These are phyloP conservation scores for Pochonia chlamydosporia DNA, from an alignment of 2,329 filamentous ascomycete species.

Conservation along the genomic window DNA sequence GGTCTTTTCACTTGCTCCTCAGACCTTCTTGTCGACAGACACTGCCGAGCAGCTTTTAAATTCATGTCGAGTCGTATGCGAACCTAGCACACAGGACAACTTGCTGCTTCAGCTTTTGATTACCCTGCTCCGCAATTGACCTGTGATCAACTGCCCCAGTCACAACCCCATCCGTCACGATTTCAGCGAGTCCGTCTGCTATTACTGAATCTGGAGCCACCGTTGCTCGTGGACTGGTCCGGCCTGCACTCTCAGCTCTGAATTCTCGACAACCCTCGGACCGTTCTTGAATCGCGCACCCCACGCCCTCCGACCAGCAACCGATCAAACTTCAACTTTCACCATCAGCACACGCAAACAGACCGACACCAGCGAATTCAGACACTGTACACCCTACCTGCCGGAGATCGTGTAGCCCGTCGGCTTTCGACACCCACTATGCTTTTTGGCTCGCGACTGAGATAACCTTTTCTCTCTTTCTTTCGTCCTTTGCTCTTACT, in stretches of 20 bases:
- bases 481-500: constrained; percentile 18
- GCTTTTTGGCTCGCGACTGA: constrained; percentile 15
- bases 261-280: not conserved
- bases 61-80: too few relatives aligned
- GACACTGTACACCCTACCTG: not conserved
- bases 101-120: constrained; percentile 1
- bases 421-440: constrained; percentile 15
- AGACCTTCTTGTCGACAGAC: not conserved
- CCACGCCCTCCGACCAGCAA: constrained; percentile 1
- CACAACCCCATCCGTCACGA: constrained; percentile 3
- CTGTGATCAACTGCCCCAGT: constrained; percentile 1
- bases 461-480: constrained; percentile 17
- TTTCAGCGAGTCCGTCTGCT: not conserved
- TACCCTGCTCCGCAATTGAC: constrained; percentile 6
- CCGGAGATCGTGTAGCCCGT: not conserved
- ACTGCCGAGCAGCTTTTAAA: not conserved
- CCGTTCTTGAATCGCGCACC: constrained; percentile 6
- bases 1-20: not conserved
- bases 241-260: not conserved
- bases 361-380: not conserved
- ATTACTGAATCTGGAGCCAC: not conserved
- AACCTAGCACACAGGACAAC: not conserved
- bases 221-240: too few relatives aligned
- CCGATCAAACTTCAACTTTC: not conserved
- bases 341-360: not conserved